Conservation (phyloP, 2,329 filamentous ascomycete genomes). For the Pyricularia pennisetigena region DNA sequence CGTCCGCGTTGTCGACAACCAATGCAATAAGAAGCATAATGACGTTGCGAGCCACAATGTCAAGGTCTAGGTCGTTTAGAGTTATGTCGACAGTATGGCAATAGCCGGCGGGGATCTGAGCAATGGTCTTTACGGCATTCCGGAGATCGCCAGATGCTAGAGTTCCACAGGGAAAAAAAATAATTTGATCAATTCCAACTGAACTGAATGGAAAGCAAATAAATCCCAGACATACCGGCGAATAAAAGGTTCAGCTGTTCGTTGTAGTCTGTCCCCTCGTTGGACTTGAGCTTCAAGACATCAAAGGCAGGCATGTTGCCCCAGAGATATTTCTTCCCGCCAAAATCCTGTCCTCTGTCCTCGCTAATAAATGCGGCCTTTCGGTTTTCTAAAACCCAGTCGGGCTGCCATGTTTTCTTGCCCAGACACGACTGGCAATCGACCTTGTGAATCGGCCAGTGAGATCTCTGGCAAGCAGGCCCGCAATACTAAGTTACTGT, state of each 20-base stretch:
- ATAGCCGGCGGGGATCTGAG: slow-evolving; percentile 19
- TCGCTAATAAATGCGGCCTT: too few species aligned
- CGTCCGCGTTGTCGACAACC: neutral
- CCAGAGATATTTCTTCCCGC: neutral
- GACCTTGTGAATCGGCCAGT: too few species aligned
- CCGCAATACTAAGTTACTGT: too few species aligned
- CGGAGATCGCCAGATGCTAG: slow-evolving; percentile 32
- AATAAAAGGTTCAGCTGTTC: slow-evolving; percentile 1
- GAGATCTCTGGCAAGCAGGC: too few species aligned
- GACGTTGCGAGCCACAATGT: slow-evolving; percentile 26
- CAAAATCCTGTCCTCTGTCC: neutral
- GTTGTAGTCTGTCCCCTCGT: slow-evolving; percentile 2
- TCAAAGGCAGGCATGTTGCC: slow-evolving; percentile 2
- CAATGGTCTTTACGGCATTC: slow-evolving; percentile 30
- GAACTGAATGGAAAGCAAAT: neutral
- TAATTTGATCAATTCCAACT: too few species aligned
- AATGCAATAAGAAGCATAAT: slow-evolving; percentile 26
- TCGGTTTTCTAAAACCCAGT: too few species aligned
- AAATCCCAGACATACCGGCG: neutral
- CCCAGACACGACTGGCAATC: too few species aligned
- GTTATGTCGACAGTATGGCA: slow-evolving; percentile 13
- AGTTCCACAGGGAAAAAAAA: neutral
- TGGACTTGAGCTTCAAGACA: neutral
- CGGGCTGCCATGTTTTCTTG: too few species aligned
- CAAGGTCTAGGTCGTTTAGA: slow-evolving; percentile 29